Conservation (phyloP, 177 flowering plant species). For the Vitis hybrid region DNA sequence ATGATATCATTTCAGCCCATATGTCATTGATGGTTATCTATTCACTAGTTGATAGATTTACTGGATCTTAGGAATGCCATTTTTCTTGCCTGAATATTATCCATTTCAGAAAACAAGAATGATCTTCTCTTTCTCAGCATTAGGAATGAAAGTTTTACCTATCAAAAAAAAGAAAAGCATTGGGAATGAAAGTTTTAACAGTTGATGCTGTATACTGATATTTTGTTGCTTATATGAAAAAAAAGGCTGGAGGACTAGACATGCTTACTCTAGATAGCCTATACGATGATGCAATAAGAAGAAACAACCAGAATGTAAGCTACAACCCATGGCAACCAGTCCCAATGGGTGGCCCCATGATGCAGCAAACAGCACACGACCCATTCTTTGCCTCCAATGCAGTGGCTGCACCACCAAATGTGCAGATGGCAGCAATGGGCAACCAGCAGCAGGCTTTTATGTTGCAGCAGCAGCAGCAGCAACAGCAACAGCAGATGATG, state of each 20-base stretch:
- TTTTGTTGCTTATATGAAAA: no score
- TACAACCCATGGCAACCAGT: constrained; percentile 85
- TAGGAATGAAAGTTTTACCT: no score
- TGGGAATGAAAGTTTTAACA: no score
- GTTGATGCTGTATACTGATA: no score
- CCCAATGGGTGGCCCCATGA: constrained; percentile 39
- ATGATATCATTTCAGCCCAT: background rate
- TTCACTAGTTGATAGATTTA: background rate
- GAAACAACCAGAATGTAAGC: constrained; percentile 66
- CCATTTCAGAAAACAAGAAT: no score
- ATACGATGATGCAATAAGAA: constrained; percentile 87
- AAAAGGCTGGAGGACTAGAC: constrained; percentile 91
- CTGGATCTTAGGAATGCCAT: no score
- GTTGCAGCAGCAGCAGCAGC: constrained; percentile 66
- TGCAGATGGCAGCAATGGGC: constrained; percentile 77
- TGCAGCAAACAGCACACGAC: constrained; percentile 59
- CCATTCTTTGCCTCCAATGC: constrained; percentile 74
- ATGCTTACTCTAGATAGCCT: constrained; percentile 87
- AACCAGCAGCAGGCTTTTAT: constrained; percentile 77
- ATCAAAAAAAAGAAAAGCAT: no score
- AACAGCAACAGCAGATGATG: constrained; percentile 66
- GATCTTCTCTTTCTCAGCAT: no score
- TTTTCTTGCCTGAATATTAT: no score
- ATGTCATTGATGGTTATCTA: background rate
- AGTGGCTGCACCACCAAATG: constrained; percentile 61